These are phyloP conservation scores for Aspergillus bertholletiae DNA, from an alignment of 495 filamentous ascomycete genomes.

Conservation along the genomic window DNA sequence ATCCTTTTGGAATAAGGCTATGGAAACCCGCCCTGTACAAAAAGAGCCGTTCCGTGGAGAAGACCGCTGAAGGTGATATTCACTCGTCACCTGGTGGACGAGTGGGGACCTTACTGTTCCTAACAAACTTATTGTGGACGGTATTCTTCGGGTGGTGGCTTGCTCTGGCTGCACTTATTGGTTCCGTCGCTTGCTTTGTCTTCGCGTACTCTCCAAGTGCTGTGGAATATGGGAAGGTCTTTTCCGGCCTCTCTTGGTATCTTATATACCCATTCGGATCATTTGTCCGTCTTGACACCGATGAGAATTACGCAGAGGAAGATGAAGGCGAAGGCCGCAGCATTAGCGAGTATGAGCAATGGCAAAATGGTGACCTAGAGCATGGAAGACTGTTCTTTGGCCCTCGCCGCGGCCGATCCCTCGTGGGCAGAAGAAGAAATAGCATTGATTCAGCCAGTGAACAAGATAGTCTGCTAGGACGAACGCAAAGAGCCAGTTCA, in stretches of 20 bases:
- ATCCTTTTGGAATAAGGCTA: constrained; percentile 96
- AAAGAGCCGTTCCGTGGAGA: constrained; percentile 92
- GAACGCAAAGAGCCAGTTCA: constrained; percentile 50
- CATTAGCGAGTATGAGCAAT: constrained; percentile 98
- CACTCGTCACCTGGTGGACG: constrained; percentile 90
- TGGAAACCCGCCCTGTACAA: constrained; percentile 99
- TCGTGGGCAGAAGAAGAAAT: constrained; percentile 83
- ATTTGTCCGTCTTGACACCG: constrained; percentile 86
- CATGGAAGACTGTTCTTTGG: constrained; percentile 96
- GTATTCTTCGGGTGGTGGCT: constrained; percentile 98
- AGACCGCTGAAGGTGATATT: constrained; percentile 94
- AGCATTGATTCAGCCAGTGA: constrained; percentile 88
- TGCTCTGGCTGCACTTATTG: constrained; percentile 66
- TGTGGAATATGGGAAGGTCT: constrained; percentile 78
- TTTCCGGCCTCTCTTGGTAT: constrained; percentile 81
- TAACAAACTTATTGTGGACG: constrained; percentile 90
- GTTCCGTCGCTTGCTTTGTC: constrained; percentile 71
- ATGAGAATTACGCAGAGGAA: constrained; percentile 92
- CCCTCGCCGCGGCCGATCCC: constrained; percentile 69
- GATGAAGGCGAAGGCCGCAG: constrained; percentile 98
- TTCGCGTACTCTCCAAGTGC: constrained; percentile 78
- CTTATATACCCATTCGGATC: constrained; percentile 95
- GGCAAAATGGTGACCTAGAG: constrained; percentile 96
- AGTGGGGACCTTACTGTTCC: constrained; percentile 75
- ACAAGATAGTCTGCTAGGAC: constrained; percentile 83